A percentile compares a stretch with the other conserved stretches of the same genome.
Evolutionary conservation across 139 green algal genomes (phyloP).

Genomic region (Coelastrella sp.): DNA sequence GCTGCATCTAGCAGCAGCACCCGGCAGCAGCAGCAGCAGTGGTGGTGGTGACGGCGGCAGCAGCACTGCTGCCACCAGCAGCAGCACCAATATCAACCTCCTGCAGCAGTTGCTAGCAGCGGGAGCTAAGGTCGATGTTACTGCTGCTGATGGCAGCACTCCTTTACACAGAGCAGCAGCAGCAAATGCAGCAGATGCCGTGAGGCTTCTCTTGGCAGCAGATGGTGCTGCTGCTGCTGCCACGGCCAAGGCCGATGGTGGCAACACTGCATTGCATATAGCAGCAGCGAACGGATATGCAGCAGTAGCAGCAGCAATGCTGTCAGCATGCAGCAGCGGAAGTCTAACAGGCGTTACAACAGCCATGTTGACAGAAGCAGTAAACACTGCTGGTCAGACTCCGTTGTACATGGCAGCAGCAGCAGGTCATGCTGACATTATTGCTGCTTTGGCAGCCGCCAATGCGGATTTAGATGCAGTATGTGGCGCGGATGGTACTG

Average conservation of each 20-base stretch:
- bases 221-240: constrained; percentile 20
- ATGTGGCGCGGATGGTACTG: not conserved
- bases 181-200: not conserved
- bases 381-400: constrained; percentile 5
- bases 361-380: not conserved
- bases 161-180: constrained; percentile 37
- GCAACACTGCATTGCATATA: constrained; percentile 16
- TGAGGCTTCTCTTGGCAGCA: constrained; percentile 2
- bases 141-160: constrained; percentile 18
- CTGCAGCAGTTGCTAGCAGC: constrained; percentile 36
- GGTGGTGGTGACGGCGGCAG: not conserved
- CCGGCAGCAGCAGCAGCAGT: constrained; percentile 13
- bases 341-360: not conserved
- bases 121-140: constrained; percentile 17
- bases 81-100: not conserved
- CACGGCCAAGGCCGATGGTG: not conserved
- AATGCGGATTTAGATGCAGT: not conserved
- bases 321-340: not conserved
- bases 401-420: constrained; percentile 30
- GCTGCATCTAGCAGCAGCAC: constrained; percentile 32
- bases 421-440: not conserved
- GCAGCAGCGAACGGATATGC: constrained; percentile 2
- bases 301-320: not conserved
- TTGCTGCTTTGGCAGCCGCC: not conserved
- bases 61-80: not conserved